These are phyloP conservation scores for Paramecium bursaria DNA, from an alignment of 73 alveolate species.

Conservation along the genomic window DNA sequence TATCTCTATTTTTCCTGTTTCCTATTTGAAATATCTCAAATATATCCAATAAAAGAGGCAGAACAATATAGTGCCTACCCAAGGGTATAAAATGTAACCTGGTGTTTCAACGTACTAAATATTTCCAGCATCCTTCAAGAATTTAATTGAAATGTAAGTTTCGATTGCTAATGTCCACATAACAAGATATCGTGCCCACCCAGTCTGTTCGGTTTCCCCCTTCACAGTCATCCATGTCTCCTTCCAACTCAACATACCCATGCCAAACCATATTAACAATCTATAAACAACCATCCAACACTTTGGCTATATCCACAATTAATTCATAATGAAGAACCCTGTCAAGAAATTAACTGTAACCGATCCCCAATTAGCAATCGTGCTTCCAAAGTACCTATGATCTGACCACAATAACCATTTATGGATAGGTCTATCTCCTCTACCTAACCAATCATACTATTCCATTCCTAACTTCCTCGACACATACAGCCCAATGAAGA, in stretches of 20 bases:
- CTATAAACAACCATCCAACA: conserved; percentile 74
- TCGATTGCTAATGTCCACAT: conserved; percentile 77
- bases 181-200: conserved; percentile 77
- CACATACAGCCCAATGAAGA: conserved; percentile 68
- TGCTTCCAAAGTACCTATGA: conserved; percentile 79
- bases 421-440: conserved; percentile 73
- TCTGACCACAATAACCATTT: conserved; percentile 81
- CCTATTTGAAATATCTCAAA: no score
- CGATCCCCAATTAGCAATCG: conserved; percentile 72
- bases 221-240: conserved; percentile 81
- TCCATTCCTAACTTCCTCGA: conserved; percentile 68
- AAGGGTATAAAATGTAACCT: conserved; percentile 59
- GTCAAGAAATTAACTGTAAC: conserved; percentile 78
- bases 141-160: conserved; percentile 76
- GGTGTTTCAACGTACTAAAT: conserved; percentile 70
- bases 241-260: conserved; percentile 79
- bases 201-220: conserved; percentile 73
- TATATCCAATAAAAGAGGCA: conserved; percentile 4
- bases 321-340: conserved; percentile 83
- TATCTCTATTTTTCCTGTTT: no score
- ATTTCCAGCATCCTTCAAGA: conserved; percentile 82
- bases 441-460: conserved; percentile 88
- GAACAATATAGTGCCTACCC: conserved; percentile 26
- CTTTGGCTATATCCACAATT: conserved; percentile 87
- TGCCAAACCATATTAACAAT: conserved; percentile 82